phyloP scores from a whole-genome alignment of 2,329 filamentous ascomycete species.

The Aspergillus texensis region DNA sequence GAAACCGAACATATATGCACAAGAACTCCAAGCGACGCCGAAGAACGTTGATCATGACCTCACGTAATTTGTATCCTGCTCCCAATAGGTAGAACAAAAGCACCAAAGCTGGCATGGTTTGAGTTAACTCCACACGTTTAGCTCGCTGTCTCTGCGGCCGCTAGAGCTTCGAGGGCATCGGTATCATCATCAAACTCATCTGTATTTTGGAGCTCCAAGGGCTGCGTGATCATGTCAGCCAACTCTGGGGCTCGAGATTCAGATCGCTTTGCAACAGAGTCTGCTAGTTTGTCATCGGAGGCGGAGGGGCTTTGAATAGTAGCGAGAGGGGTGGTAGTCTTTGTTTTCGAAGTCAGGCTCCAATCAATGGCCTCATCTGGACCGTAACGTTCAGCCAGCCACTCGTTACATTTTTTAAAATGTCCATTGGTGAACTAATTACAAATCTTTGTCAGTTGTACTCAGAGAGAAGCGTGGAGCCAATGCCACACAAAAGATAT shows the following conservation, averaged over 20 bases:
- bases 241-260: constrained; percentile 8
- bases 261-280: constrained; percentile 13
- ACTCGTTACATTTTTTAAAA: constrained; percentile 58
- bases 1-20: not conserved
- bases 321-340: constrained; percentile 18
- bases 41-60: not conserved
- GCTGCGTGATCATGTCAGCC: constrained; percentile 22
- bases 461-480: not conserved
- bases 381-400: constrained; percentile 79
- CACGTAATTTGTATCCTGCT: not conserved
- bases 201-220: constrained; percentile 17
- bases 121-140: not conserved
- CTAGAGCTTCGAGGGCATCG: constrained; percentile 46
- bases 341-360: constrained; percentile 57
- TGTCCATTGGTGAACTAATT: constrained; percentile 46
- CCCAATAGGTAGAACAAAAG: not conserved
- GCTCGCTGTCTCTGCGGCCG: constrained; percentile 29
- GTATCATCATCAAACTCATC: constrained; percentile 47
- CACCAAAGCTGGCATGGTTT: not conserved
- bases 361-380: constrained; percentile 82
- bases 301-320: constrained; percentile 19
- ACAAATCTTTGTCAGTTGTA: not conserved
- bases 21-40: not conserved
- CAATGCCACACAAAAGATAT: not conserved
- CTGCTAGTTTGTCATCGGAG: constrained; percentile 28